Evolutionary conservation across 1,284 basidiomycete genomes (phyloP).

Genomic region (Cutaneotrichosporon daszewskae): DNA sequence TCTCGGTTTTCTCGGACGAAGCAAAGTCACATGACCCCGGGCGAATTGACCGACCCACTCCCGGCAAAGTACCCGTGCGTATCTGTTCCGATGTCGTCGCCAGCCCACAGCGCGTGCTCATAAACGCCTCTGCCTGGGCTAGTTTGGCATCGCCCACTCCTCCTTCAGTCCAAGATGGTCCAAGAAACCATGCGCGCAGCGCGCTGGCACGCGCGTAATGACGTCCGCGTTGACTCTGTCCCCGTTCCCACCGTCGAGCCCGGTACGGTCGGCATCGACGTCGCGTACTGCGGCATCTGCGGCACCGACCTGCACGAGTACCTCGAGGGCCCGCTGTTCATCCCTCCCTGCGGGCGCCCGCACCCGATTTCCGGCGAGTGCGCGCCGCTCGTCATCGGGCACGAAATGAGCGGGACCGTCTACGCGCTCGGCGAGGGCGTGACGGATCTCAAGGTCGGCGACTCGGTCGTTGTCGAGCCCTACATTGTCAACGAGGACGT

Average conservation of each 20-base stretch:
- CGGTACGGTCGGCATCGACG: constrained; percentile 15
- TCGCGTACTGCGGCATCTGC: constrained; percentile 17
- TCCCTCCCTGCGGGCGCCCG: constrained; percentile 4
- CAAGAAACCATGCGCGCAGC: constrained; percentile 13
- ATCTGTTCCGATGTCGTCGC: too few species aligned
- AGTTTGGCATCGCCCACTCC: too few species aligned
- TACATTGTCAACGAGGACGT: constrained; percentile 11
- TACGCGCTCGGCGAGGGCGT: constrained; percentile 27
- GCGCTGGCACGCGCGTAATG: constrained; percentile 13
- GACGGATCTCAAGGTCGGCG: constrained; percentile 33
- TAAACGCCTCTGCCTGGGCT: too few species aligned
- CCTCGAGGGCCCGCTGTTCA: constrained; percentile 13
- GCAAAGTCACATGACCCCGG: too few species aligned
- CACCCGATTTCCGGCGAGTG: constrained; percentile 9
- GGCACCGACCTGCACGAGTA: constrained; percentile 15
- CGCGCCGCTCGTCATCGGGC: constrained; percentile 40
- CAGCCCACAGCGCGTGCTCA: too few species aligned
- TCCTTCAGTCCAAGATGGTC: too few species aligned
- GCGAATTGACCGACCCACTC: too few species aligned
- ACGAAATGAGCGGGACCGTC: constrained; percentile 42
- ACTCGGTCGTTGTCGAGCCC: constrained; percentile 46
- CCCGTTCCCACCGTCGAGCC: constrained; percentile 9
- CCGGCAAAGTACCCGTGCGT: too few species aligned
- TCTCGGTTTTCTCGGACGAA: too few species aligned
- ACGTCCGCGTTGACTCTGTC: constrained; percentile 14